Base-by-base conservation (phyloP, 192 early-diverging fungal species). In the Linnemannia hyalina region DNA sequence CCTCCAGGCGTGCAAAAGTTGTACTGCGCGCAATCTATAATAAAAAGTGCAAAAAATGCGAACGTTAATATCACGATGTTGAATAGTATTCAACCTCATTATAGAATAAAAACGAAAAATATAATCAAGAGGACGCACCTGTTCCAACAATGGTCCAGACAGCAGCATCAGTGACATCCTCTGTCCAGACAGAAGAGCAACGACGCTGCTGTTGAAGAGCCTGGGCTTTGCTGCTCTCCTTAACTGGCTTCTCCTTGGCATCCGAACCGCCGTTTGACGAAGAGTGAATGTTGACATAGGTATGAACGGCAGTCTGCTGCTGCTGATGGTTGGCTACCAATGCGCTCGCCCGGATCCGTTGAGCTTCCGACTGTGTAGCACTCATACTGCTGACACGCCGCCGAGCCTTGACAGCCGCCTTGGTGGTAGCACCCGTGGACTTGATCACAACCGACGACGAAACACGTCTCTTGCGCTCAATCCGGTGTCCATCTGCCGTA, bases 111-210 rank as follows among this genome's bases (percentile, higher is more conserved):
- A 26, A 54, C 88, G 76, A 54, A 88, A 89, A 60, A 86, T 80
- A 77, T 86, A 88, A 71, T 84, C 81, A n/a, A 89, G 79, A 65
- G 72, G 55, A 29, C 88, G 70, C 80, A 93, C 91, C 95, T 0
- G 96, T 96, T 42, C 97, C 95, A 11, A 98, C 96, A 83, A 98
- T 94, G 10, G 97, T 98, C 97, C 97, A 98, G 23, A 98, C 95
- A 3, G 96, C 95, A 26, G 91, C 91, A 90, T 98, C 97, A n/a
- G 93, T 94, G 6, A 97, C 95, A 87, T 96, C 95, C 74, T 97
- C 96, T 29, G 90, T 90, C 93, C 94, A 94, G 63, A 93, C 88
- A 15, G 94, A 83, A 36, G 85, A 75, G 35, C 57, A 75, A 18
- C 80, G 76, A 26, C 81, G 76, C 65, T 81, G 85, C 77, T 88